Evolutionary conservation across 441 rosid species (phyloP).

Genomic region (Bruguiera hainesii): DNA sequence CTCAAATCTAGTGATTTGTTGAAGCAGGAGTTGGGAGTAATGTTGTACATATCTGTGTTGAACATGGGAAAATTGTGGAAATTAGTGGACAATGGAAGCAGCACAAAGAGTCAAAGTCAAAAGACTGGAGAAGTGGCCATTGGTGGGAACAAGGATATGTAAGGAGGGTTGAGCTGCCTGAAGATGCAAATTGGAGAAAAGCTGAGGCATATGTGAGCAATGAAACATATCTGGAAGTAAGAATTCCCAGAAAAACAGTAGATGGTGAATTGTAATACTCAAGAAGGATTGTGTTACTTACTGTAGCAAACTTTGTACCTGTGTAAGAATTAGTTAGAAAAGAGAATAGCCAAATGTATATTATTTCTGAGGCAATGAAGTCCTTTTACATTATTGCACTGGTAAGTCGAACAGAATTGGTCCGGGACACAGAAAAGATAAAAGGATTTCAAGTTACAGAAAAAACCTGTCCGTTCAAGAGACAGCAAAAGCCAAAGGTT

Average conservation of each 20-base stretch:
- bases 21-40: conserved; percentile 47
- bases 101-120: conserved; percentile 33
- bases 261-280: conserved; percentile 7
- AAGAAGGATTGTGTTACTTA: conserved; percentile 6
- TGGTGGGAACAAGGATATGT: conserved; percentile 94
- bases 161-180: conserved; percentile 81
- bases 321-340: conserved; percentile 17
- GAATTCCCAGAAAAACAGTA: conserved; percentile 45
- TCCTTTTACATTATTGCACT: neutral
- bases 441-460: too few species aligned
- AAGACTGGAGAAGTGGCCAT: conserved; percentile 76
- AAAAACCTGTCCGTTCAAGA: too few species aligned
- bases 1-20: conserved; percentile 3
- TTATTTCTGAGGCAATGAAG: conserved; percentile 2
- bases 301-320: conserved; percentile 6
- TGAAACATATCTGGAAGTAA: conserved; percentile 51
- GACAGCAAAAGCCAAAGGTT: too few species aligned
- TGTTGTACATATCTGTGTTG: conserved; percentile 42
- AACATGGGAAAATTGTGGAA: conserved; percentile 69
- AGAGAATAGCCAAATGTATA: neutral
- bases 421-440: too few species aligned
- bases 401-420: too few species aligned
- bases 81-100: conserved; percentile 73
- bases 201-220: conserved; percentile 42
- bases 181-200: conserved; percentile 60